A percentile compares a stretch with the other conserved stretches of the same genome.
phyloP scores from a whole-genome alignment of 768 basidiomycete genomes.

The Kwoniella dendrophila region DNA sequence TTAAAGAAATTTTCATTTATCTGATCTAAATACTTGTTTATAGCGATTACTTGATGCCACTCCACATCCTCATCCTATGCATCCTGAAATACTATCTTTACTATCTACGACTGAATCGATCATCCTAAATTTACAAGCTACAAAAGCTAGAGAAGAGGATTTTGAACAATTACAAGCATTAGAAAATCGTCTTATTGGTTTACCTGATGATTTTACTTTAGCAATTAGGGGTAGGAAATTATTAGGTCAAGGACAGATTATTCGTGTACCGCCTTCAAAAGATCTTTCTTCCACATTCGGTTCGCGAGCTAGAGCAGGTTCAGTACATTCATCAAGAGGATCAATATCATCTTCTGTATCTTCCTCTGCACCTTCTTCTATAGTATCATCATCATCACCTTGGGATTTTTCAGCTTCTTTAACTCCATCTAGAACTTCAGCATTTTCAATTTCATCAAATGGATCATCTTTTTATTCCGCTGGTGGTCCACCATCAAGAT shows the following conservation, averaged over 20 bases:
- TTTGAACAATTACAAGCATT: conserved; percentile 73
- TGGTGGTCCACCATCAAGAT: conserved; percentile 21
- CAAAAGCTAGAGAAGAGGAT: conserved; percentile 82
- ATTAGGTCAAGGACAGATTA: conserved; percentile 67
- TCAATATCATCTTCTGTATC: conserved; percentile 38
- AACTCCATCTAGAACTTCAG: conserved; percentile 27
- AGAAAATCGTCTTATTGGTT: conserved; percentile 64
- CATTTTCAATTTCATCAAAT: conserved; percentile 34
- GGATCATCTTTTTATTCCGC: conserved; percentile 3
- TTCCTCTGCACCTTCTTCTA: conserved; percentile 26
- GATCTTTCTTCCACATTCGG: conserved; percentile 8
- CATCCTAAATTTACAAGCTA: conserved; percentile 77
- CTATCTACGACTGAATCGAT: conserved; percentile 70
- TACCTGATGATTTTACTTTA: conserved; percentile 63
- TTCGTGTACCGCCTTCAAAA: conserved; percentile 55
- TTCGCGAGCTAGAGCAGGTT: conserved; percentile 19
- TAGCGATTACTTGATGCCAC: conserved; percentile 74
- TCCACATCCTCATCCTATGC: conserved; percentile 69
- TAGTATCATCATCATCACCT: conserved; percentile 21
- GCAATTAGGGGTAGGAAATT: conserved; percentile 74
- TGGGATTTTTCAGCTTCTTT: conserved; percentile 33
- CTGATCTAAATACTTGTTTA: conserved; percentile 1
- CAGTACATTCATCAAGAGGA: conserved; percentile 29
- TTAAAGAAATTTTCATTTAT: neutral
- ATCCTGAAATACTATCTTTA: conserved; percentile 66